Base-by-base conservation (phyloP, 805 yeast genomes). In the Starmerella vitae region DNA sequence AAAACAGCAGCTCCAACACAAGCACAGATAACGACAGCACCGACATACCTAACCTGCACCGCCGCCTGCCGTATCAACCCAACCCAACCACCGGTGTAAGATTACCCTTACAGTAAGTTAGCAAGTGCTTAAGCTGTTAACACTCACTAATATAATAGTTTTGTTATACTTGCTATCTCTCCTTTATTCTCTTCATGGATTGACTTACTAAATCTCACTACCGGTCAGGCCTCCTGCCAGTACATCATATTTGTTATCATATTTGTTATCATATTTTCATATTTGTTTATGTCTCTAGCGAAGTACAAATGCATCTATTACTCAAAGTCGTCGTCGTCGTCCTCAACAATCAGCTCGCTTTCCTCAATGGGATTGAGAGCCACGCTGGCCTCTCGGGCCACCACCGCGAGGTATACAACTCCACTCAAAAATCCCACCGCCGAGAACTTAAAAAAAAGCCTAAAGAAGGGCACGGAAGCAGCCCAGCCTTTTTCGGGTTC, bases 291-390 rank as follows among this genome's bases (percentile, higher is more conserved):
- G 27, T 13, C 9, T 9, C 13, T 9, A 9, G 27, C 13, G 13
- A 9, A 24, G 9, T 40, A 41, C 8, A 45, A 18, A 4, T 46
- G n/a, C n/a, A n/a, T 44, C 29, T 37, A 46, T 33, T 46, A 19
- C 33, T 30, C 49, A 4, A 43, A 44, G 33, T 50, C 54, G 22
- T 49, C 53, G 25, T 48, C 54, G 21, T 50, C 53, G 1, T 46
- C 45, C n/a, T 51, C 46, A 4, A 52, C 47, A 37, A 51, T 55
- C 35, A 46, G 46, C 20, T 47, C 50, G 30, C 52, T 52, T 22
- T 51, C 51, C 29, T 37, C 41, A 17, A 51, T 52, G 7, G 49
- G 51, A 22, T 49, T 50, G 7, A 52, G 42, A 3, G 56, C 56
- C 9, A 33, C 30, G 18, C 25, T 38, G 2, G 56, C 55, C 12